These are phyloP conservation scores for Globisporangium sylvaticum DNA, from an alignment of 352 stramenopile genomes.

Conservation along the genomic window DNA sequence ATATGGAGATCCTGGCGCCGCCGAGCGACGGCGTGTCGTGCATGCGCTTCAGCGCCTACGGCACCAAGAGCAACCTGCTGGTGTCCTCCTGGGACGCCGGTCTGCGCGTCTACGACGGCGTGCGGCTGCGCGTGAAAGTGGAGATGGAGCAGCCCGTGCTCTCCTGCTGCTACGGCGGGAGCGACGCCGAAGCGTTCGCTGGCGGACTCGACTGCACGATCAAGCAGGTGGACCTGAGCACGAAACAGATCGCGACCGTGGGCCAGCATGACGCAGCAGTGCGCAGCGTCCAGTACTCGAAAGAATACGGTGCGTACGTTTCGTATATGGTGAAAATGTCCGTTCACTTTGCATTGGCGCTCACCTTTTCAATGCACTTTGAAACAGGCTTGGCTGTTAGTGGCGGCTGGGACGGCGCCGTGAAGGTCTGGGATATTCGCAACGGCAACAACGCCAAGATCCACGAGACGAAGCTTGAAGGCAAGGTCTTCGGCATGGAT, in stretches of 20 bases:
- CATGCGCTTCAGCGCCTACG: slow-evolving; percentile 64
- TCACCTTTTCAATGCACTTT: neutral
- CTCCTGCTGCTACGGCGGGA: slow-evolving; percentile 55
- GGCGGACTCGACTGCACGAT: slow-evolving; percentile 70
- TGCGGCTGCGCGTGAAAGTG: slow-evolving; percentile 44
- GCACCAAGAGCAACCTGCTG: slow-evolving; percentile 51
- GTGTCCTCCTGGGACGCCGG: slow-evolving; percentile 76
- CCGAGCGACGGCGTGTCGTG: slow-evolving; percentile 82
- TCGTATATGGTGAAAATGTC: neutral
- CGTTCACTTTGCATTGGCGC: neutral
- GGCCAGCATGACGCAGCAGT: slow-evolving; percentile 51
- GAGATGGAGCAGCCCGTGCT: slow-evolving; percentile 76
- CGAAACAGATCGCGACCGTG: slow-evolving; percentile 28
- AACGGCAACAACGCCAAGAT: slow-evolving; percentile 48
- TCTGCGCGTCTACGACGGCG: slow-evolving; percentile 66
- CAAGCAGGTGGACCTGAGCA: slow-evolving; percentile 51
- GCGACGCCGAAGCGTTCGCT: slow-evolving; percentile 61
- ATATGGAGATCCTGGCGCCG: slow-evolving; percentile 61
- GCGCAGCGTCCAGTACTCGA: slow-evolving; percentile 53
- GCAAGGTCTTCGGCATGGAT: slow-evolving; percentile 74
- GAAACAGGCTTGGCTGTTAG: slow-evolving; percentile 40
- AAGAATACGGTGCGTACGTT: slow-evolving; percentile 28
- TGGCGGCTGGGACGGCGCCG: slow-evolving; percentile 60
- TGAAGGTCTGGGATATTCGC: slow-evolving; percentile 68
- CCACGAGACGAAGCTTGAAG: slow-evolving; percentile 34